Conservation (phyloP, 805 yeast genomes). For the Starmerella stigmatis region DNA sequence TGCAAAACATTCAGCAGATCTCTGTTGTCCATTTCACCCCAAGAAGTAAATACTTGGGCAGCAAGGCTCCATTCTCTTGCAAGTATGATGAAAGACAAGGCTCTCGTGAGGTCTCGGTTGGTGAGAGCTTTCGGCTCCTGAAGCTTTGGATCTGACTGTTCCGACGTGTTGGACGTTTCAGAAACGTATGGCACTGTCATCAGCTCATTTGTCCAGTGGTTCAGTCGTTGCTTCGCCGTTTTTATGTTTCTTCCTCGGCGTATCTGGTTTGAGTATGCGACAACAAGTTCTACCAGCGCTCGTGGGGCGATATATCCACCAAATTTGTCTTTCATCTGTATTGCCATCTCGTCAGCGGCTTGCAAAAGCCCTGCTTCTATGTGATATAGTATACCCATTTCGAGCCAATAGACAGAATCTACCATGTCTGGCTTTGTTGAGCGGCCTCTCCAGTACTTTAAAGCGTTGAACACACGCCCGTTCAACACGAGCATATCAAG, state of each 20-base stretch:
- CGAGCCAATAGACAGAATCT: constrained; percentile 21
- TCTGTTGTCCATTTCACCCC: not conserved
- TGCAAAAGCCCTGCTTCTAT: constrained; percentile 21
- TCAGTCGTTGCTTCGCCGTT: not conserved
- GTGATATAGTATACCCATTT: constrained; percentile 23
- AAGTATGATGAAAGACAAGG: not conserved
- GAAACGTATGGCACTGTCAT: too few relatives aligned
- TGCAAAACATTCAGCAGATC: not conserved
- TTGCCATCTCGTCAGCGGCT: constrained; percentile 18
- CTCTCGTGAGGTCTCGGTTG: not conserved
- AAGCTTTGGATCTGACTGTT: too few relatives aligned
- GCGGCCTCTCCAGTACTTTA: constrained; percentile 21
- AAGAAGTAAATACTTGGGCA: not conserved
- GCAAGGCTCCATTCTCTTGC: constrained; percentile 5
- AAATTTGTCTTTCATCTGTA: not conserved
- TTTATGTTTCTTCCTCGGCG: not conserved
- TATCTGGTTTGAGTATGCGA: constrained; percentile 4
- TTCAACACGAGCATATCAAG: constrained; percentile 22
- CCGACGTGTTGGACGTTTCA: too few relatives aligned
- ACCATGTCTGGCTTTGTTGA: constrained; percentile 14
- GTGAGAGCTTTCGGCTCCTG: not conserved
- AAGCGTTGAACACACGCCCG: constrained; percentile 18
- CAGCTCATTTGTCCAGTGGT: constrained; percentile 8
- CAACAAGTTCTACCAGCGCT: constrained; percentile 13
- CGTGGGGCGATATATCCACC: constrained; percentile 12